Conservation (phyloP, 352 stramenopile genomes). For the Phytophthora meadii region DNA sequence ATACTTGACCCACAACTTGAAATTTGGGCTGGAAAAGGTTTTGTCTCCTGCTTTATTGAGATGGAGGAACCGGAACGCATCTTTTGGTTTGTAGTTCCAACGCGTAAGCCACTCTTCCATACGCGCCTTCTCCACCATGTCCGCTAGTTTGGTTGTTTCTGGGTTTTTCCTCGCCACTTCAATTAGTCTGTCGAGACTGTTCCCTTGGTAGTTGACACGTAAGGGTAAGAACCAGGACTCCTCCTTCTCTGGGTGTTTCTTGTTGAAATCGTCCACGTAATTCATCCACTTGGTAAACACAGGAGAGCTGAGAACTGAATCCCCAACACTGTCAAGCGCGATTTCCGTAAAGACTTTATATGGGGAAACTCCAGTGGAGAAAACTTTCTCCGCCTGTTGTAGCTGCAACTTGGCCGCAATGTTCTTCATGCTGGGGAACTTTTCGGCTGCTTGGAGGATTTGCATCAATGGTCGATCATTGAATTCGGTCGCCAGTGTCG, state of each 20-base stretch:
- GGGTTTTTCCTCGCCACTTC: not conserved
- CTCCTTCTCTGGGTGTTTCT: not conserved
- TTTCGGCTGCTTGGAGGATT: not conserved
- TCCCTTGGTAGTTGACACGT: not conserved
- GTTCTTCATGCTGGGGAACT: not conserved
- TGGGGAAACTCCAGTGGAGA: not conserved
- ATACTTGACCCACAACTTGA: not conserved
- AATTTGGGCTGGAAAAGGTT: not conserved
- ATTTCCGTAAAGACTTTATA: not conserved
- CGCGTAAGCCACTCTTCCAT: not conserved
- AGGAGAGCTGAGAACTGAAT: not conserved
- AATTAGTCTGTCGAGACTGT: not conserved
- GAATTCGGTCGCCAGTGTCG: not conserved
- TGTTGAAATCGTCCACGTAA: constrained; percentile 1
- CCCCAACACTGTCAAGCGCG: not conserved
- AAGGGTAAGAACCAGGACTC: not conserved
- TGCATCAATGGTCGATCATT: not conserved
- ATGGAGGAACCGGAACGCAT: not conserved
- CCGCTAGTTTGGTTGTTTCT: not conserved
- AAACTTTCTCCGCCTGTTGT: not conserved
- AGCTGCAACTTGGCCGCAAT: not conserved
- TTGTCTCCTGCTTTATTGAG: not conserved
- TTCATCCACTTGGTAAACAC: not conserved
- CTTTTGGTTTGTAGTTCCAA: not conserved
- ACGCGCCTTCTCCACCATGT: not conserved